Evolutionary conservation across 805 yeast genomes (phyloP), one percentile per base, ranked within the genome.

Genomic region (Saturnispora halmiae): DNA sequence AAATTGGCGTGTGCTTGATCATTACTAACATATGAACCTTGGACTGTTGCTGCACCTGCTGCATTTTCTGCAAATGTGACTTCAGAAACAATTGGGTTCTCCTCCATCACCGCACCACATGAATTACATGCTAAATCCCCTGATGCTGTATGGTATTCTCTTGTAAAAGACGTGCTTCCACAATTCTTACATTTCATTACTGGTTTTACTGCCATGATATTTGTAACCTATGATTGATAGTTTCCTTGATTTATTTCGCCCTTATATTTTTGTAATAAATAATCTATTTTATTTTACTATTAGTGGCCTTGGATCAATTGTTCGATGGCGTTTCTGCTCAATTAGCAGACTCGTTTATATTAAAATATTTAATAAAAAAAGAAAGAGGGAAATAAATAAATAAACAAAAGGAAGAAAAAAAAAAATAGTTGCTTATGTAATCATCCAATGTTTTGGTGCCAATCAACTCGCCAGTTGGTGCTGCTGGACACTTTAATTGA

Each of bases 11-110:
- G 73, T 1, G 78, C 63, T 62, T 88, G 96, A 53, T 85, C 96
- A 0, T 86, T 82, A 33, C 86, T 85, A 27, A 92, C 81, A 69
- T 85, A 88, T 36, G 94, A 77, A 55, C 99, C 99, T 50, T 90
- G 95, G 2, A 92, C 95, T 38, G 83, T 77, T 27, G 98, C 96
- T 11, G 95, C 96, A 51, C 99, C 99, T 20, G 81, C 72, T 15
- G 94, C 72, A 2, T 88, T 72, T 55, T 94, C 99, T 33, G 94
- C 92, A 64, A 88, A 92, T 10, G 92, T 83, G 40, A 94, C 92
- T 57, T 92, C 99, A 6, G 94, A 79, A 9, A 94, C 97, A 49
- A 92, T 90, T 16, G 94, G 95, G 52, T 86, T 83, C 55, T 88
- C 97, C 48, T 86, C 95, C 43, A 74, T 73, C 24, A 92, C 96